Percentiles rank a stretch among this genome's conserved stretches.
phyloP scores from a whole-genome alignment of 2,329 filamentous ascomycete species.

The Rhytidhysteron rufulum region DNA sequence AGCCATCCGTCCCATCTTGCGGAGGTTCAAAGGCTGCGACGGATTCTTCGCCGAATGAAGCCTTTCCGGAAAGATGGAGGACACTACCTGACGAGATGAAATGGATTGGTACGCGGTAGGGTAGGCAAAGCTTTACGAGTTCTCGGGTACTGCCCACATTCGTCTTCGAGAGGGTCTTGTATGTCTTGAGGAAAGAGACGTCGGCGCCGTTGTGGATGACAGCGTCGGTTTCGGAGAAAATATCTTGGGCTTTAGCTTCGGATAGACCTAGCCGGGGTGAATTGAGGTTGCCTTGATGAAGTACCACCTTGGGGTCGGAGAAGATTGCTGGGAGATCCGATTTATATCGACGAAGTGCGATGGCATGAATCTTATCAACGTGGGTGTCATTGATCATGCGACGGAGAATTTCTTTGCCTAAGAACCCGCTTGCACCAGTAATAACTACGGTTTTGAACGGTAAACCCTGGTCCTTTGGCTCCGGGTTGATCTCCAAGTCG shows the following conservation, averaged over 20 bases:
- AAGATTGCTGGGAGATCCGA: not conserved
- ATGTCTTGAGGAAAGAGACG: slow-evolving; percentile 19
- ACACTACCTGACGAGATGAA: slow-evolving; percentile 12
- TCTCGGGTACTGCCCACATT: slow-evolving; percentile 12
- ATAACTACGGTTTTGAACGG: no score
- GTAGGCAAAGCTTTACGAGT: slow-evolving; percentile 6
- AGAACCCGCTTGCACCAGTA: slow-evolving; percentile 12
- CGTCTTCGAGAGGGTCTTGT: slow-evolving; percentile 11
- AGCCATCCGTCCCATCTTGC: slow-evolving; percentile 4
- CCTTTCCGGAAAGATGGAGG: slow-evolving; percentile 2
- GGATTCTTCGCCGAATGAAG: slow-evolving; percentile 1
- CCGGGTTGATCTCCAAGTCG: no score
- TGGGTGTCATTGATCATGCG: slow-evolving; percentile 6
- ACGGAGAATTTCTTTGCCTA: slow-evolving; percentile 12
- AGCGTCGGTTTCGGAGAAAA: slow-evolving; percentile 6
- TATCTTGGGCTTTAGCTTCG: not conserved
- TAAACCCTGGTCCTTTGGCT: no score
- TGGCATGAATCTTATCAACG: slow-evolving; percentile 9
- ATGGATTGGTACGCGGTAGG: slow-evolving; percentile 11
- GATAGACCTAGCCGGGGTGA: slow-evolving; percentile 8
- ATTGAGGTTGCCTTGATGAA: slow-evolving; percentile 8
- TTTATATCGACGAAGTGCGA: slow-evolving; percentile 6
- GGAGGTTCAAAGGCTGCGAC: not conserved
- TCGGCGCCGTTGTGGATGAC: slow-evolving; percentile 19
- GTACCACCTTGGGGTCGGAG: slow-evolving; percentile 1